Evolutionary conservation across 306 rosid genomes (phyloP).

Genomic region (Dalbergia cultrata): DNA sequence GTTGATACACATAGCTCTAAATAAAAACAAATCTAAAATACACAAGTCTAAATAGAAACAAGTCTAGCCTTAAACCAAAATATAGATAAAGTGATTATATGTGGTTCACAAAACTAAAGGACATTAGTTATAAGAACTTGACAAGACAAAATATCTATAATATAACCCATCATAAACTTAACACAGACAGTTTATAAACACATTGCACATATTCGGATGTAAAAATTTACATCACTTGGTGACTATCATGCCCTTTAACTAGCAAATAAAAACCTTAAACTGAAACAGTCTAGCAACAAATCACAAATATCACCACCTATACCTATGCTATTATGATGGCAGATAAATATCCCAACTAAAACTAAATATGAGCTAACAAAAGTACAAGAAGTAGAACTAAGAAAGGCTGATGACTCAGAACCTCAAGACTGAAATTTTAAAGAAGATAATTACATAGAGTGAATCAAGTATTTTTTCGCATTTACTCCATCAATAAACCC

Average conservation of each 20-base stretch:
- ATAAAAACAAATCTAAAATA: too few species aligned
- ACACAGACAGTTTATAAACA: background rate
- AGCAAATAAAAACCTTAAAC: background rate
- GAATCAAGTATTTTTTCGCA: background rate
- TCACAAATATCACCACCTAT: background rate
- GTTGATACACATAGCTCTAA: too few species aligned
- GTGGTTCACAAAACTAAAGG: too few species aligned
- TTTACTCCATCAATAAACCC: constrained; percentile 19
- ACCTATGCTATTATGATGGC: background rate
- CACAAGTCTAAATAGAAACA: too few species aligned
- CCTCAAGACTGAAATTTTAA: background rate
- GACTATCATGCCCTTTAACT: background rate
- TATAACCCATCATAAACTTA: too few species aligned
- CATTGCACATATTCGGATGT: constrained; percentile 27
- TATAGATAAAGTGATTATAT: too few species aligned
- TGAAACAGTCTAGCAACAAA: background rate
- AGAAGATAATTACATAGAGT: background rate
- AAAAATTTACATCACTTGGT: background rate
- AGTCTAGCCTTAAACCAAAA: too few species aligned
- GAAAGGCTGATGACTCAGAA: background rate
- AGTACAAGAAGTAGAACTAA: too few species aligned
- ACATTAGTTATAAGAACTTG: too few species aligned
- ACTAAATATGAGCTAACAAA: too few species aligned
- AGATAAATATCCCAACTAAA: too few species aligned
- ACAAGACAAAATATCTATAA: too few species aligned